Evolutionary conservation across 2,329 filamentous ascomycete genomes (phyloP).

Genomic region (Furcasterigmium furcatum): DNA sequence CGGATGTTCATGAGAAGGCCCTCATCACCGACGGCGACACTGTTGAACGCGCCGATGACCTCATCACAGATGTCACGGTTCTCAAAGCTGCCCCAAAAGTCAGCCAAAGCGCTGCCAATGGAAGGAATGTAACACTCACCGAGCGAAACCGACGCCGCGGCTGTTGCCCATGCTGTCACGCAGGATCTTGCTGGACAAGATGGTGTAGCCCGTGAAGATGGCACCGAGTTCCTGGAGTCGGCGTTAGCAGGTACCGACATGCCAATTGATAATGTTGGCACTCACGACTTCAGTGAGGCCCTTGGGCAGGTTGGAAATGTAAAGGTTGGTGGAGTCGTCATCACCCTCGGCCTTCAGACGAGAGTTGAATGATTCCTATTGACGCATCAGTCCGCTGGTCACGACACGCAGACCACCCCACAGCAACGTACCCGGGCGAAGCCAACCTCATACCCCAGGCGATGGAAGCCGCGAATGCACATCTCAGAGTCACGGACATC

Average conservation of each 20-base stretch:
- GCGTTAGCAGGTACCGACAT: background rate
- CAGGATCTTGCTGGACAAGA: conserved; percentile 92
- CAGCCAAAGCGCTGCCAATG: no score
- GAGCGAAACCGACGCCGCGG: conserved; percentile 94
- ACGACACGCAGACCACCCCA: background rate
- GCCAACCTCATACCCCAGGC: conserved; percentile 93
- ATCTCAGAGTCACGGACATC: conserved; percentile 86
- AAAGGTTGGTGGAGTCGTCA: conserved; percentile 86
- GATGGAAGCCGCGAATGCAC: conserved; percentile 93
- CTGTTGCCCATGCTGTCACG: conserved; percentile 89
- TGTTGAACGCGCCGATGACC: conserved; percentile 84
- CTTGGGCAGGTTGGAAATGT: conserved; percentile 95
- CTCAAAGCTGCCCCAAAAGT: conserved; percentile 89
- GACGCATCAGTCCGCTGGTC: no score
- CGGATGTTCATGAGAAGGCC: conserved; percentile 87
- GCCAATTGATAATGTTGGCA: conserved; percentile 9
- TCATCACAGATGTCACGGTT: conserved; percentile 84
- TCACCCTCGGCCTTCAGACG: conserved; percentile 96
- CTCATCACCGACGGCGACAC: conserved; percentile 71
- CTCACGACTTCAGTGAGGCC: conserved; percentile 84
- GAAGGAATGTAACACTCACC: conserved; percentile 52
- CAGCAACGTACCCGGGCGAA: conserved; percentile 74
- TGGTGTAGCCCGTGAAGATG: conserved; percentile 76
- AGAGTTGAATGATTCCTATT: conserved; percentile 95
- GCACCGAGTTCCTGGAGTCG: conserved; percentile 63